A percentile compares a stretch with the other conserved stretches of the same genome.
These are phyloP conservation scores for Seiridium cupressi DNA, from an alignment of 2,329 filamentous ascomycete species.

Conservation along the genomic window DNA sequence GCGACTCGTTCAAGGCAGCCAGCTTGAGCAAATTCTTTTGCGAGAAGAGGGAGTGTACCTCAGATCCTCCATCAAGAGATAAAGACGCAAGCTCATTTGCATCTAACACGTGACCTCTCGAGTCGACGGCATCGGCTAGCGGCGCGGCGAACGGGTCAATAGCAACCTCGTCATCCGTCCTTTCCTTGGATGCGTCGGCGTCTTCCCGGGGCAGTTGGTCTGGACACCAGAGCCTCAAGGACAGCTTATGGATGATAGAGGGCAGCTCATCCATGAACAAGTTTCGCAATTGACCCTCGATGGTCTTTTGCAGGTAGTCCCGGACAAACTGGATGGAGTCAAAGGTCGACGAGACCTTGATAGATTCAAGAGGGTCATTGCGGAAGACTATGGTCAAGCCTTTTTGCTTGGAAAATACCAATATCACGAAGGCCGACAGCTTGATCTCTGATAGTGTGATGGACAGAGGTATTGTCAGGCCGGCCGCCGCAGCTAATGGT, in stretches of 20 bases:
- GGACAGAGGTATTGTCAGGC: slow-evolving; percentile 94
- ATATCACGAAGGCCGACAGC: slow-evolving; percentile 92
- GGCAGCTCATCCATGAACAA: slow-evolving; percentile 98
- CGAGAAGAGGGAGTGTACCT: slow-evolving; percentile 87
- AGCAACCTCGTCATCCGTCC: slow-evolving; percentile 53
- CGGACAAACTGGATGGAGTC: slow-evolving; percentile 98
- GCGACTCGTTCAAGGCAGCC: slow-evolving; percentile 79
- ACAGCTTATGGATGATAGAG: slow-evolving; percentile 91
- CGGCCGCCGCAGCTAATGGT: slow-evolving; percentile 85
- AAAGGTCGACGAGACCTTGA: slow-evolving; percentile 98
- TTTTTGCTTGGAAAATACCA: slow-evolving; percentile 97
- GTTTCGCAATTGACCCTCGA: slow-evolving; percentile 87
- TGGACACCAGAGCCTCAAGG: slow-evolving; percentile 83
- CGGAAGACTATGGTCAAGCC: slow-evolving; percentile 95
- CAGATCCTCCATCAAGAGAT: slow-evolving; percentile 74
- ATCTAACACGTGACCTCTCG: slow-evolving; percentile 74
- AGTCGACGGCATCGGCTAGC: slow-evolving; percentile 79
- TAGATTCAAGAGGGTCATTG: slow-evolving; percentile 94
- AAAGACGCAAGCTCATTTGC: slow-evolving; percentile 73
- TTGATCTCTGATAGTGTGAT: slow-evolving; percentile 96
- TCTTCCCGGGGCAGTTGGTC: slow-evolving; percentile 74
- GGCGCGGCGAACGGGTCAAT: slow-evolving; percentile 81
- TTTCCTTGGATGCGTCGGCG: slow-evolving; percentile 50
- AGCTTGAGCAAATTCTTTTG: slow-evolving; percentile 89
- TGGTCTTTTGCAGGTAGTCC: slow-evolving; percentile 93